Conservation (phyloP, 83 land plant genomes). For the Thuja plicata region DNA sequence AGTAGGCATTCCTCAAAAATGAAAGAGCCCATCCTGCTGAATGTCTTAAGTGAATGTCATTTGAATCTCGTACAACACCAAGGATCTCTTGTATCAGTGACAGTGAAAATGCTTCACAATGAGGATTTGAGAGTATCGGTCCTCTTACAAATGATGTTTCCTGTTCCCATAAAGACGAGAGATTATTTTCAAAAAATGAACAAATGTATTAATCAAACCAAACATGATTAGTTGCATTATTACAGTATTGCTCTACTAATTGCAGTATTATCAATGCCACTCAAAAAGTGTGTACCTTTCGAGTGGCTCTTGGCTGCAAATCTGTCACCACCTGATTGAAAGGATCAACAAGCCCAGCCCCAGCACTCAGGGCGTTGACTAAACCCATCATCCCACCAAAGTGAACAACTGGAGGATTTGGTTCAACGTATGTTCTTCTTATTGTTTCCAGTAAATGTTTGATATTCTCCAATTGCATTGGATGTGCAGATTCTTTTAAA, state of each 20-base stretch:
- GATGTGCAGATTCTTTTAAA: slow-evolving; percentile 43
- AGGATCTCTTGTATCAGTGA: slow-evolving; percentile 68
- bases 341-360: slow-evolving; percentile 41
- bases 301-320: neutral
- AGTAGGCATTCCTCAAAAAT: slow-evolving; percentile 42
- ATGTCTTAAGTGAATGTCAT: slow-evolving; percentile 39
- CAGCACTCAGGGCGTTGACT: slow-evolving; percentile 62
- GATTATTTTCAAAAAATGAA: neutral
- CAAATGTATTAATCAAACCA: neutral
- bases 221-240: neutral
- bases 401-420: slow-evolving; percentile 41
- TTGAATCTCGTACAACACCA: slow-evolving; percentile 52
- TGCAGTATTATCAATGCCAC: neutral
- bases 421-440: slow-evolving; percentile 37
- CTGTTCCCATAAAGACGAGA: slow-evolving; percentile 19
- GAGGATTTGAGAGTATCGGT: slow-evolving; percentile 47
- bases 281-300: neutral
- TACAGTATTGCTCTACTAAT: neutral
- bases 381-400: slow-evolving; percentile 74
- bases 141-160: slow-evolving; percentile 41
- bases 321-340: neutral
- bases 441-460: slow-evolving; percentile 41
- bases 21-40: slow-evolving; percentile 72
- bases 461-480: slow-evolving; percentile 36
- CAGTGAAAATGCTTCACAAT: slow-evolving; percentile 32